Conservation (phyloP, 2,329 filamentous ascomycete species). For the Chrysoporthe cubensis region DNA sequence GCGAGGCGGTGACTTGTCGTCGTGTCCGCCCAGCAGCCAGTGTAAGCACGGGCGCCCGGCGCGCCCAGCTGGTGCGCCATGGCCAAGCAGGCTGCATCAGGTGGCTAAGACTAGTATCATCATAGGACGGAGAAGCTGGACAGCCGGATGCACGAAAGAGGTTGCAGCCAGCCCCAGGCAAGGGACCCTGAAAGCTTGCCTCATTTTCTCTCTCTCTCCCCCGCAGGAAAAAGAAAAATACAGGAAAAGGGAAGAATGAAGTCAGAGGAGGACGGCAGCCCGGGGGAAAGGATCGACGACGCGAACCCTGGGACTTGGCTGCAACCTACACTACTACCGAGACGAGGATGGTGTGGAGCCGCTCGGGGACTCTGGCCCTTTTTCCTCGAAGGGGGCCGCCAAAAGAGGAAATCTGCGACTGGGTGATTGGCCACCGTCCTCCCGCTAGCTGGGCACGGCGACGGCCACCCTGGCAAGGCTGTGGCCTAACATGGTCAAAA, state of each 20-base stretch:
- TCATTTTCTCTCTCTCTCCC: background rate
- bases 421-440: background rate
- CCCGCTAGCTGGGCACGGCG: background rate
- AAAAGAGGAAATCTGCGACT: conserved; percentile 8
- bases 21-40: too few species aligned
- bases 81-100: too few species aligned
- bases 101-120: too few species aligned
- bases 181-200: background rate
- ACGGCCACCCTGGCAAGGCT: background rate
- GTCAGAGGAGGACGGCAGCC: background rate
- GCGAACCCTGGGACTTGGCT: background rate
- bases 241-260: conserved; percentile 1
- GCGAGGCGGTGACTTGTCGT: background rate
- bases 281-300: background rate
- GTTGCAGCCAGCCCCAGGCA: background rate
- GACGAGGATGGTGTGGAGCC: conserved; percentile 19
- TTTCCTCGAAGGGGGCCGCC: background rate
- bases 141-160: background rate
- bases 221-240: background rate
- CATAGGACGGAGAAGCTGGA: too few species aligned
- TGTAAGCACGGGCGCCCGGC: too few species aligned
- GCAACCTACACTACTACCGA: background rate
- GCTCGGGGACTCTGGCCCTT: conserved; percentile 24
- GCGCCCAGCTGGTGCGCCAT: too few species aligned
- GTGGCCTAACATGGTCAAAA: conserved; percentile 16